Evolutionary conservation across 352 stramenopile genomes (phyloP).

Genomic region (Pythium biforme): DNA sequence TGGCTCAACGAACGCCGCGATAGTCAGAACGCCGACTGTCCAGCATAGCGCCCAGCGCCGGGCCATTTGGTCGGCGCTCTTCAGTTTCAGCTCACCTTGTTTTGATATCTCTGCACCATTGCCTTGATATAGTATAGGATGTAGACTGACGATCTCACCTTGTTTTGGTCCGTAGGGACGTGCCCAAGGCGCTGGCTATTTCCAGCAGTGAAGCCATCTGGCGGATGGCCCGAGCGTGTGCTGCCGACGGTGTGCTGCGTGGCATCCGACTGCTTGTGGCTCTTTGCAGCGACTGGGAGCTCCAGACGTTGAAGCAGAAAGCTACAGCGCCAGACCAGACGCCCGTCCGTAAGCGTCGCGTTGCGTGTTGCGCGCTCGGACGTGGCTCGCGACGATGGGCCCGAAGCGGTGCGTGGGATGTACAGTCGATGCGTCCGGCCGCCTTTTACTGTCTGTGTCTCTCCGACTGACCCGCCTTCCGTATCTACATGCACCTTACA

Average conservation of each 20-base stretch:
- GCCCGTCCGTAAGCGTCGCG: too few species aligned
- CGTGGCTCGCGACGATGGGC: slow-evolving; percentile 32
- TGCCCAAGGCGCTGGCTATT: slow-evolving; percentile 11
- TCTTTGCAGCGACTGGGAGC: background rate
- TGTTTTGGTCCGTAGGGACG: slow-evolving; percentile 15
- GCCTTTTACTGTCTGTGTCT: background rate
- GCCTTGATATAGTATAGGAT: background rate
- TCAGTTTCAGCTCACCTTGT: background rate
- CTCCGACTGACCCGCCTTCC: background rate
- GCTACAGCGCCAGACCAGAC: background rate
- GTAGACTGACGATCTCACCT: slow-evolving; percentile 3
- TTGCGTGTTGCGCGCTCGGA: too few species aligned
- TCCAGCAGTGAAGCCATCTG: slow-evolving; percentile 18
- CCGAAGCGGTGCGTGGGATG: slow-evolving; percentile 36
- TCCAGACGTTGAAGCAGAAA: background rate
- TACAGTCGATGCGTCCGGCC: too few species aligned
- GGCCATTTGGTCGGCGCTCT: background rate
- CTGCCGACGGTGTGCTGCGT: background rate
- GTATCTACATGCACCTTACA: background rate
- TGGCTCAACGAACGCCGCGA: background rate
- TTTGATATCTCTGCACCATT: background rate
- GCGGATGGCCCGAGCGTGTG: too few species aligned
- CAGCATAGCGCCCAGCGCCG: background rate
- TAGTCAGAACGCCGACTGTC: background rate
- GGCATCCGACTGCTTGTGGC: background rate